These are phyloP conservation scores for Talaromyces sp. DNA, from an alignment of 2,329 filamentous ascomycete species.

Conservation along the genomic window DNA sequence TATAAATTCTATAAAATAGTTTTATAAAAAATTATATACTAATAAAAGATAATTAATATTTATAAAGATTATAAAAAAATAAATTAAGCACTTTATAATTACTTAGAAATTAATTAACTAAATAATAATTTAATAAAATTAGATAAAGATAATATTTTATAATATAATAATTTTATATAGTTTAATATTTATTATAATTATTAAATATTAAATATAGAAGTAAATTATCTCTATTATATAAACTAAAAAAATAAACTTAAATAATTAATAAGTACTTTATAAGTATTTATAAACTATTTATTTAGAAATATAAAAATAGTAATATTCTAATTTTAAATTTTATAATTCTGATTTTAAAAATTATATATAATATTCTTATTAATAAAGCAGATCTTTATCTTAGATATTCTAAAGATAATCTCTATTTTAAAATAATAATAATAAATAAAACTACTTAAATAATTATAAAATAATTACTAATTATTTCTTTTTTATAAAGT, in stretches of 20 bases:
- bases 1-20: no score
- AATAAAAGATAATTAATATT: no score
- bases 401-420: no score
- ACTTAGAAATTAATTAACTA: background rate
- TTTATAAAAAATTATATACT: no score
- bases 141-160: background rate
- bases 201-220: background rate
- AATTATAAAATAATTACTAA: background rate
- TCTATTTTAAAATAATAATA: background rate
- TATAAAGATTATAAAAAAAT: no score
- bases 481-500: background rate
- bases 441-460: no score
- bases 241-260: background rate
- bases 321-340: background rate
- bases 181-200: background rate
- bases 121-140: background rate
- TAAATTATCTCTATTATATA: background rate
- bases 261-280: background rate
- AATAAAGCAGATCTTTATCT: no score
- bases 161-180: no score
- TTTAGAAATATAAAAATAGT: background rate
- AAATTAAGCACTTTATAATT: background rate
- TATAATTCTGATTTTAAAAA: no score
- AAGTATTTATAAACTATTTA: background rate
- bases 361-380: no score